Conservation (phyloP, 2,329 filamentous ascomycete species). For the Beauveria sp. region DNA sequence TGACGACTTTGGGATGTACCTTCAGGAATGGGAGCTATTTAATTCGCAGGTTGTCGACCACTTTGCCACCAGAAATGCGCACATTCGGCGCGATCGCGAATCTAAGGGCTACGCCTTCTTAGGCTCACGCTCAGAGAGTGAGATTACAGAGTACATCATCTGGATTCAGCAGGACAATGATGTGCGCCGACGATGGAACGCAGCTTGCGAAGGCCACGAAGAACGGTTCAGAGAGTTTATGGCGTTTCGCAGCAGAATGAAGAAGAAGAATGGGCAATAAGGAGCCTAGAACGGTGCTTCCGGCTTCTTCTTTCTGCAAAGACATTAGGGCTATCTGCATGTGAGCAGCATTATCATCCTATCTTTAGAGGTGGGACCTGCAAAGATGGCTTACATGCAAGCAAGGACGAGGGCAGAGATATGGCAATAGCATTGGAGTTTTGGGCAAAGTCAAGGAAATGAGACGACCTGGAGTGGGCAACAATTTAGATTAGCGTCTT, state of each 20-base stretch:
- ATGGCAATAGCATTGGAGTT: conserved; percentile 5
- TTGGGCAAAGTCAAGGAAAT: not conserved
- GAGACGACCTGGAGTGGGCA: not conserved
- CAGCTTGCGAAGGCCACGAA: conserved; percentile 53
- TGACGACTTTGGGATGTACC: conserved; percentile 45
- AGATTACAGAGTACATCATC: conserved; percentile 49
- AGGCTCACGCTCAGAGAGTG: conserved; percentile 32
- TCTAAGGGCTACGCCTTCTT: conserved; percentile 40
- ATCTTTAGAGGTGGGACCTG: not conserved
- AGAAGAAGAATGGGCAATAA: conserved; percentile 11
- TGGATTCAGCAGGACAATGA: conserved; percentile 58
- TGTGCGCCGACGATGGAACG: conserved; percentile 53
- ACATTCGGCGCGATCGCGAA: conserved; percentile 31
- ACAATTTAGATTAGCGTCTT: conserved; percentile 5
- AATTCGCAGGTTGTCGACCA: conserved; percentile 48
- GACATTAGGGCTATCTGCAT: not conserved
- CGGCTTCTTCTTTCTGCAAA: not conserved
- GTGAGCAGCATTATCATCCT: not conserved
- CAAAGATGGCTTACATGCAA: not conserved
- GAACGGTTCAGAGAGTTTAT: conserved; percentile 51
- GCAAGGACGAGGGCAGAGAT: not conserved
- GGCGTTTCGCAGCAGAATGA: conserved; percentile 38
- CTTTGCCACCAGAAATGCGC: conserved; percentile 43
- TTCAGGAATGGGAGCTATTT: conserved; percentile 41
- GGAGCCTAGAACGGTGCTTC: too few relatives aligned